Evolutionary conservation across 2,329 filamentous ascomycete species (phyloP).

Genomic region (Cladosporium sp.): DNA sequence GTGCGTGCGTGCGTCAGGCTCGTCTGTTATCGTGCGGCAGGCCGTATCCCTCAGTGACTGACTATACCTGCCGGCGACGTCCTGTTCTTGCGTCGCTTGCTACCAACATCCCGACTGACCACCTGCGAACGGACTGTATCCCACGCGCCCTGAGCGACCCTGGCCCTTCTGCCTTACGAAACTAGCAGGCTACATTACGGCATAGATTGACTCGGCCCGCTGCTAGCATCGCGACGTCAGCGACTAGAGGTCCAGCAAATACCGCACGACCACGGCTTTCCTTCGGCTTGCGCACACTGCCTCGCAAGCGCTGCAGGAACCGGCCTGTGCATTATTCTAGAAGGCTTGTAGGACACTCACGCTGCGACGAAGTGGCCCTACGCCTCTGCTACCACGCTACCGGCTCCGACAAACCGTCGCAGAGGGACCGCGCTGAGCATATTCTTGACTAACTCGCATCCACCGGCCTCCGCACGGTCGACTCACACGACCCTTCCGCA

Average conservation of each 20-base stretch:
- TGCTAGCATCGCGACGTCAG: conserved; percentile 6
- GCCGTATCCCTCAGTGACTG: neutral
- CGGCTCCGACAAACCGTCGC: conserved; percentile 1
- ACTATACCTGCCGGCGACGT: neutral
- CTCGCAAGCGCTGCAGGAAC: conserved; percentile 11
- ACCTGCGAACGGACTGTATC: conserved; percentile 1
- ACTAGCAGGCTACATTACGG: neutral
- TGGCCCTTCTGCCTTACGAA: neutral
- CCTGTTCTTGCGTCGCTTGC: neutral
- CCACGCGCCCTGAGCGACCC: conserved; percentile 6
- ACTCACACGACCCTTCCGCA: conserved; percentile 11
- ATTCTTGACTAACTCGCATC: conserved; percentile 10
- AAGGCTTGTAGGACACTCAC: neutral
- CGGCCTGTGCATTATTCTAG: conserved; percentile 13
- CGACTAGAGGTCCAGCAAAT: conserved; percentile 1
- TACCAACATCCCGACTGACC: neutral
- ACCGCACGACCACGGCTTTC: conserved; percentile 4
- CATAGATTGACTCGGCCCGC: conserved; percentile 4
- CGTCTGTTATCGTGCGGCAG: neutral
- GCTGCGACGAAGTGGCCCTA: neutral
- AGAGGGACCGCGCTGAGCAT: neutral
- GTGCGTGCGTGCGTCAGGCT: neutral
- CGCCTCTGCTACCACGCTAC: neutral
- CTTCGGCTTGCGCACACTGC: conserved; percentile 10
- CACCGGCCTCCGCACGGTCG: conserved; percentile 5